A percentile compares a stretch with the other conserved stretches of the same genome.
phyloP scores from a whole-genome alignment of 805 yeast genomes.

The Candida wancherniae region DNA sequence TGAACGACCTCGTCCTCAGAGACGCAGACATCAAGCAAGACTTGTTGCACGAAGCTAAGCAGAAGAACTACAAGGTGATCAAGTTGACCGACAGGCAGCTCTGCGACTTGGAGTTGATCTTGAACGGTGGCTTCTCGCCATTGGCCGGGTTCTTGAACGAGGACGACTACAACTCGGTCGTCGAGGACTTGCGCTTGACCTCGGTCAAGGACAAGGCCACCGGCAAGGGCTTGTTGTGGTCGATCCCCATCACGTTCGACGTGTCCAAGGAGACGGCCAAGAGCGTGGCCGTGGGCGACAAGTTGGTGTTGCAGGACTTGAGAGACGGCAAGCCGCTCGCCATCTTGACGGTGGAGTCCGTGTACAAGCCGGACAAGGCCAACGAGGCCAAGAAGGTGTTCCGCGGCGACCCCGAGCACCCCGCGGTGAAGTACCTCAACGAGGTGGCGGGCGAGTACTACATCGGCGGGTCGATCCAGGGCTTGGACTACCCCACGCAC shows the following conservation, averaged over 20 bases:
- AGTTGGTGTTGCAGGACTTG: conserved; percentile 73
- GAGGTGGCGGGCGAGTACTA: conserved; percentile 78
- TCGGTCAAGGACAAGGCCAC: conserved; percentile 30
- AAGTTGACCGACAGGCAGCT: conserved; percentile 79
- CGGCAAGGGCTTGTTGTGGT: conserved; percentile 70
- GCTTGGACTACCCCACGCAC: conserved; percentile 78
- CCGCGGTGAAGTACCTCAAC: conserved; percentile 72
- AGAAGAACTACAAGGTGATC: conserved; percentile 37
- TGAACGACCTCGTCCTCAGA: conserved; percentile 81
- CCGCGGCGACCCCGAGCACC: conserved; percentile 97
- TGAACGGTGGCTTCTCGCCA: conserved; percentile 94
- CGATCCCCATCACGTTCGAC: conserved; percentile 90
- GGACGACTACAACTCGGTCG: conserved; percentile 66
- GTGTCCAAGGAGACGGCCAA: conserved; percentile 50
- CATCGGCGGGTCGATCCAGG: conserved; percentile 85
- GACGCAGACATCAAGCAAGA: conserved; percentile 58
- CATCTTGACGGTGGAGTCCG: conserved; percentile 70
- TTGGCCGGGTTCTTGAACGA: conserved; percentile 61
- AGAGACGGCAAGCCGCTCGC: conserved; percentile 78
- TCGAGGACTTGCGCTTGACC: conserved; percentile 62
- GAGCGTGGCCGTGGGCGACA: conserved; percentile 47
- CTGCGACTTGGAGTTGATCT: conserved; percentile 86
- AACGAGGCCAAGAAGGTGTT: conserved; percentile 81
- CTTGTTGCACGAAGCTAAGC: conserved; percentile 54
- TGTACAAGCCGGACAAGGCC: conserved; percentile 76